Evolutionary conservation across 1,284 basidiomycete genomes (phyloP).

Genomic region (Athelia sp.): DNA sequence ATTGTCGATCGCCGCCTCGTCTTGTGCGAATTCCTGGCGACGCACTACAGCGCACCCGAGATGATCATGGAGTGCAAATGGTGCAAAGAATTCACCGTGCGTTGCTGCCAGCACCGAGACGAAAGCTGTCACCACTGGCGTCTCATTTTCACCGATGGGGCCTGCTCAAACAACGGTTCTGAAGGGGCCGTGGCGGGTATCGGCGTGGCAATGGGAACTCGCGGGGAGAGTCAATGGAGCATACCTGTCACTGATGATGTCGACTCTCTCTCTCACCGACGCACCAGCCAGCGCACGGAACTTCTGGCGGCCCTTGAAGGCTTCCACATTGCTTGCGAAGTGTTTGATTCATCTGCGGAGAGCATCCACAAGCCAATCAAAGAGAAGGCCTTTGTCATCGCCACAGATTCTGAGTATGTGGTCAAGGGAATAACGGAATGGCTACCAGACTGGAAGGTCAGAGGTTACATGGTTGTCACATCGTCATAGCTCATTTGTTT

Average conservation of each 20-base stretch:
- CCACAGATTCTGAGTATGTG: conserved; percentile 31
- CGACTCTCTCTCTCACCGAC: conserved; percentile 14
- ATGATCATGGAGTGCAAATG: background rate
- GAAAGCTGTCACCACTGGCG: conserved; percentile 4
- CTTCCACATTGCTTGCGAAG: conserved; percentile 16
- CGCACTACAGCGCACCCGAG: background rate
- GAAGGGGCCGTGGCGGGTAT: conserved; percentile 1
- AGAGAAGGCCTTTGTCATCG: conserved; percentile 15
- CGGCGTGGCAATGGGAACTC: background rate
- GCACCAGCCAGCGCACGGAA: conserved; percentile 31
- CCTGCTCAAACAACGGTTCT: conserved; percentile 6
- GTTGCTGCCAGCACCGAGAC: background rate
- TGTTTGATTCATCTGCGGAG: conserved; percentile 2
- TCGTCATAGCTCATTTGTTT: background rate
- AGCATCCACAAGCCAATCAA: background rate
- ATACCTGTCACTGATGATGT: conserved; percentile 20
- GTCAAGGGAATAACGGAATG: conserved; percentile 30
- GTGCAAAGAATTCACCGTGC: background rate
- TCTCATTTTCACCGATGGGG: conserved; percentile 7
- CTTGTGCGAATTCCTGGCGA: background rate
- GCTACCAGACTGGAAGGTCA: conserved; percentile 25
- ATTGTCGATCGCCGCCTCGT: background rate
- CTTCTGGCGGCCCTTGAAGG: conserved; percentile 27
- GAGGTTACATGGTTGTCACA: conserved; percentile 1
- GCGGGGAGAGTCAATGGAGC: conserved; percentile 1